Evolutionary conservation across 1,284 basidiomycete species (phyloP).

Genomic region (Pulchroboletus neoregius): DNA sequence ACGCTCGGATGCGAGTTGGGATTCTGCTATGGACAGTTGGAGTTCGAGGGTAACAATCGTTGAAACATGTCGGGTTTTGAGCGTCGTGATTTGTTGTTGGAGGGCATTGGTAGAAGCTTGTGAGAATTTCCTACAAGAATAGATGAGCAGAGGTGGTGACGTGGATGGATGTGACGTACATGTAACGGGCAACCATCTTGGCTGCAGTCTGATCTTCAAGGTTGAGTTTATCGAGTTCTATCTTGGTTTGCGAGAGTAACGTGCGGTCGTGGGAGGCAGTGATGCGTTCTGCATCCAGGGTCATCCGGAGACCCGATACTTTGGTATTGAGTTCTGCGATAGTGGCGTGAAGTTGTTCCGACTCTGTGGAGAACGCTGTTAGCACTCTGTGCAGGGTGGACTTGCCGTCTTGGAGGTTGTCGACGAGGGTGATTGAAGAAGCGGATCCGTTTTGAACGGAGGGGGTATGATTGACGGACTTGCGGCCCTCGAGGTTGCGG

Average conservation of each 20-base stretch:
- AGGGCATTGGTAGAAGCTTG: conserved; percentile 73
- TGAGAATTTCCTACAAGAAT: conserved; percentile 69
- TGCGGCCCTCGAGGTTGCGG: conserved; percentile 50
- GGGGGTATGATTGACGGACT: conserved; percentile 15
- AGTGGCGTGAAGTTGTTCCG: conserved; percentile 44
- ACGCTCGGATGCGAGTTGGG: conserved; percentile 42
- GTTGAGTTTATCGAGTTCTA: conserved; percentile 56
- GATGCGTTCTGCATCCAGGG: conserved; percentile 47
- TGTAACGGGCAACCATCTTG: conserved; percentile 85
- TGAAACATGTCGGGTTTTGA: conserved; percentile 60
- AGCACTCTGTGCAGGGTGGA: conserved; percentile 47
- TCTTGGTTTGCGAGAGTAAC: conserved; percentile 45
- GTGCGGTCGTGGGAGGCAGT: conserved; percentile 40
- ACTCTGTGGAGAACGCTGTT: conserved; percentile 47
- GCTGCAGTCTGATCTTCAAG: conserved; percentile 77
- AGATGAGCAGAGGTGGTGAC: neutral
- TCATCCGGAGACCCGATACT: conserved; percentile 40
- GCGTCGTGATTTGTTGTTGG: conserved; percentile 58
- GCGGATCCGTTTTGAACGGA: conserved; percentile 12
- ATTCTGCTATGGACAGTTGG: conserved; percentile 44
- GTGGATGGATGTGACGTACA: conserved; percentile 45
- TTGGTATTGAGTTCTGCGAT: conserved; percentile 45
- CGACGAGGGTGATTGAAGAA: conserved; percentile 35
- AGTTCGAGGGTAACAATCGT: conserved; percentile 55
- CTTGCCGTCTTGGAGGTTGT: conserved; percentile 47